Base-by-base conservation (phyloP, 805 yeast species). In the Candida nitratophila region DNA sequence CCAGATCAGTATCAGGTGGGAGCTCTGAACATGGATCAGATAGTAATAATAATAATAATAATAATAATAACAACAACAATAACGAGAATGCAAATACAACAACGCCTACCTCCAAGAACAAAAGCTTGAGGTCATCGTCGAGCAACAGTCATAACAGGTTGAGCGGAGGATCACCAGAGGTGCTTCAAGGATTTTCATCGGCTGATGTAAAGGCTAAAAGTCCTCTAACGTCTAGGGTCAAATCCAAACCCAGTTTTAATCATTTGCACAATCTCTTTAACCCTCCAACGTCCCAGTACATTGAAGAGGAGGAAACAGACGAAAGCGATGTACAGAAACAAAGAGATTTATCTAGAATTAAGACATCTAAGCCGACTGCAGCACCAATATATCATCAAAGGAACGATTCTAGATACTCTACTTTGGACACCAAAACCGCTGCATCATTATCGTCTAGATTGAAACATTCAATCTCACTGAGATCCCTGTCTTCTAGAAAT, bases 391-490 rank as follows among this genome's bases (percentile, higher is more conserved):
- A n/a, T n/a, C 33, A 32, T 17, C 17, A 32, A 7, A 32, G 35
- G 16, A 32, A 32, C 16, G 35, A 32, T 32, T 32, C 37, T 19
- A 34, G n/a, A 20, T 34, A 7, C 17, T 34, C 37, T 7, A 34
- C 37, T 7, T 12, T 34, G 4, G 24, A 34, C 15, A 10, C 37
- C 9, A 34, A 34, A 12, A 32, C 20, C 11, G 35, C 39, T 3
- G 3, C 19, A 5, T 36, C 39, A 22, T 22, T 14, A 21, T 26
- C 15, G 10, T 51, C 54, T 38, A 47, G 55, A 26, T 50, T 60
- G 16, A 52, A 54, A 44, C 63, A 62, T 45, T 60, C 65, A 2
- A 55, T 61, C 6, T 60, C 65, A 5, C 49, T 62, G 32, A 48
- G 63, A 42, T 59, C 63, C 20, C 49, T 56, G 15, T 42, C 58